Evolutionary conservation across 306 rosid genomes (phyloP), one percentile per base, ranked within the genome.

Genomic region (Dryas octopetala): DNA sequence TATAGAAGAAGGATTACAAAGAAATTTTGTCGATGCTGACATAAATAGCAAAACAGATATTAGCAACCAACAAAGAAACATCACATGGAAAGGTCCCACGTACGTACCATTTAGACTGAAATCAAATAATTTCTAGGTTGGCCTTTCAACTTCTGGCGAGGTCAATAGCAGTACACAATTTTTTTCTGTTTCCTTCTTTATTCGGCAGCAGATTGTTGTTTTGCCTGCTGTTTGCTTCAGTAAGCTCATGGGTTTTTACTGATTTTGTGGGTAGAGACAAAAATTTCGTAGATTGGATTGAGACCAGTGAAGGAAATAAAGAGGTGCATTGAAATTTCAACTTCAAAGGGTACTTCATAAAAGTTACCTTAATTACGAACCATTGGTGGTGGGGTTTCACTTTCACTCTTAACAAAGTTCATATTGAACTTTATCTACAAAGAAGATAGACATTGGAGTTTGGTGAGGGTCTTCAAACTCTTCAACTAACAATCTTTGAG

Each of bases 401-500:
- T 45, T 62, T 86, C 83, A 51, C 38, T 66, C 40, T 38, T 78
- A 32, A 75, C 82, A 82, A 75, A 71, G 70, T 77, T 66, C 53
- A 49, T 61, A 19, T 70, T 76, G 15, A 61, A 85, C 66, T 79
- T 19, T 14, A 77, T 70, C 53, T 66, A 5, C 45, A 72, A 76
- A 51, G 74, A 62, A 63, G 88, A 87, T 87, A 82, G 84, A 61
- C 83, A 78, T 62, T 16, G 70, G 80, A 45, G 73, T 83, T 83
- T 85, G 88, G 82, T 67, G 81, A 12, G 67, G 70, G 76, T 76
- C 73, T 82, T 67, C 62, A 80, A 60, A 66, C 75, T 76, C 73
- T 82, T 67, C 62, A 80, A 60, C 80, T 74, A 66, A 74, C 79
- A 69, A 41, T 82, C 70, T 60, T n/a, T 32, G 68, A 9, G 17